Evolutionary conservation across 352 stramenopile genomes (phyloP), one percentile per base, ranked within the genome.

Genomic region (Globisporangium recalcitrans): DNA sequence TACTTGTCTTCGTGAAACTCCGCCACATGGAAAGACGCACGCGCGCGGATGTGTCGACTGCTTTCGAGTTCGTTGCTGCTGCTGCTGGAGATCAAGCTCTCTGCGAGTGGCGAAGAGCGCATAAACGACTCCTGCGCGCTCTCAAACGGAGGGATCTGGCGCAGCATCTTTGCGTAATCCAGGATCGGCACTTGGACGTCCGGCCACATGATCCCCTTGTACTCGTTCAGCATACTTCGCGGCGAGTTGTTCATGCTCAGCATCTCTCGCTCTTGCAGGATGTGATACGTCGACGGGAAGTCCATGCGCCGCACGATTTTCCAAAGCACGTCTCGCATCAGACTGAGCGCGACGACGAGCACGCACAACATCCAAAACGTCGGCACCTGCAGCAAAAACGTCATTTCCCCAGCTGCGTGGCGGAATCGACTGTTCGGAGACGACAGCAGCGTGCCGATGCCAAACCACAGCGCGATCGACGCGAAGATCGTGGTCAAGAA

Each of bases 201-300:
- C 1, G 61, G 78, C 73, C 73, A 82, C 32, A 62, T 63, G 4
- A 66, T 51, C 42, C 46, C 68, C 10, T 53, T 65, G 29, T 72
- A 68, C 38, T 88, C 74, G 13, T 62, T 68, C n/a, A 71, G 48
- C 53, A 91, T 75, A 52, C 77, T 73, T 29, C 74, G 73, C 16
- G 80, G 80, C 5, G 80, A 88, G 44, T 83, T 90, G 3, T 74
- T 72, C 31, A 90, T 65, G 10, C 67, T 72, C 53, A 92, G 71
- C 55, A 79, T 73, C 44, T 92, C 83, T 1, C 83, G 83, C 52
- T 92, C 83, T 52, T 92, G 83, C 3, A 92, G 52, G 55, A 92
- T 92, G 52, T 92, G 83, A 48, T 92, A 90, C 42, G 81, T 80
- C 13, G 80, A 88, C 4, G 83, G 83, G 11, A 79, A 79, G 26